Evolutionary conservation across 768 basidiomycete genomes (phyloP).

Genomic region (Phylloporus rhodoxanthus): DNA sequence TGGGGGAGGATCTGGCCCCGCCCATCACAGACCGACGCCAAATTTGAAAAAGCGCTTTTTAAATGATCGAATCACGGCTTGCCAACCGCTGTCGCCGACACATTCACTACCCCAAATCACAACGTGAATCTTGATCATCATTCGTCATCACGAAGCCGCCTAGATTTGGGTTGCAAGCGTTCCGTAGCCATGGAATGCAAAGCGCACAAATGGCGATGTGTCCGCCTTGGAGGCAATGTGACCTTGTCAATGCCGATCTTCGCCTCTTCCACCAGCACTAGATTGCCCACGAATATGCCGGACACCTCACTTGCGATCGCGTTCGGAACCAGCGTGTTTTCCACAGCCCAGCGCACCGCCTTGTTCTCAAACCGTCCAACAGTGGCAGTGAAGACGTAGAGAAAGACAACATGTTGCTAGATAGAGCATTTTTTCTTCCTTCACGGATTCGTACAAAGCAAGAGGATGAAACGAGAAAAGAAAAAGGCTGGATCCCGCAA

Average conservation of each 20-base stretch:
- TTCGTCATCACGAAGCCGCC: background rate
- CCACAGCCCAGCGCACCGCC: background rate
- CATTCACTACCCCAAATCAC: background rate
- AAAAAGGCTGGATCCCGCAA: constrained; percentile 3
- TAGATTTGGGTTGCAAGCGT: background rate
- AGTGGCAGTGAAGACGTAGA: background rate
- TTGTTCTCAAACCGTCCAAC: too few relatives aligned
- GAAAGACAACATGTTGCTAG: background rate
- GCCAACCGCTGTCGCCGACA: background rate
- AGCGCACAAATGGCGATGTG: background rate
- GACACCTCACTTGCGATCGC: background rate
- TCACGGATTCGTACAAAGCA: constrained; percentile 9
- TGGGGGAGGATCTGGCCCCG: background rate
- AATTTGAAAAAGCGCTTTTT: background rate
- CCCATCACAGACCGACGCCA: background rate
- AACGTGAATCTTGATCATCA: background rate
- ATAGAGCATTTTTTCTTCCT: constrained; percentile 9
- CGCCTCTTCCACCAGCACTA: background rate
- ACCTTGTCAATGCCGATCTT: background rate
- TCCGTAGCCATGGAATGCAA: background rate
- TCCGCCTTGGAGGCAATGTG: background rate
- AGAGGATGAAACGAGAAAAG: background rate
- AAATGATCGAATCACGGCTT: background rate
- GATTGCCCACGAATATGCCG: background rate
- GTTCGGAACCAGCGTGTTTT: background rate